phyloP scores from a whole-genome alignment of 2,329 filamentous ascomycete genomes.

The Penicillium sp. region DNA sequence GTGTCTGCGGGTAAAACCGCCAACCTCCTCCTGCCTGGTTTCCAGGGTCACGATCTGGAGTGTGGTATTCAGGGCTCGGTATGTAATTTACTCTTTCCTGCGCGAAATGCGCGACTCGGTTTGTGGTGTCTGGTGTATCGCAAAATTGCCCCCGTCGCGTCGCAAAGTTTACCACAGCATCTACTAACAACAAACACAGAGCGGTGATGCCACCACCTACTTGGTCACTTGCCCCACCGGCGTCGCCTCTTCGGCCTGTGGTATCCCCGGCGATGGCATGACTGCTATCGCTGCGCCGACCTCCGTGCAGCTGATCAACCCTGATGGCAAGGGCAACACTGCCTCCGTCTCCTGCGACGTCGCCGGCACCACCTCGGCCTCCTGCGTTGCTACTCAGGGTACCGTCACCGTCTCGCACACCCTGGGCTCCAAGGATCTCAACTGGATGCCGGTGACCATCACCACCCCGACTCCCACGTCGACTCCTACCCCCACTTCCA shows the following conservation, averaged over 20 bases:
- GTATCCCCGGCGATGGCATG: slow-evolving; percentile 26
- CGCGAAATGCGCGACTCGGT: not conserved
- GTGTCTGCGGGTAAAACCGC: slow-evolving; percentile 26
- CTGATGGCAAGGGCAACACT: slow-evolving; percentile 20
- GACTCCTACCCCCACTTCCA: slow-evolving; percentile 20
- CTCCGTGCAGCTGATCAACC: slow-evolving; percentile 22
- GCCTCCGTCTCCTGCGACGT: slow-evolving; percentile 30
- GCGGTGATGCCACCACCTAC: slow-evolving; percentile 29
- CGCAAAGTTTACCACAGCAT: not conserved
- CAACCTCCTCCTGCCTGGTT: slow-evolving; percentile 28
- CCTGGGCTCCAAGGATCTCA: slow-evolving; percentile 20
- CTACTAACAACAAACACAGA: slow-evolving; percentile 14
- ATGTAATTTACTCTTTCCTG: slow-evolving; percentile 1
- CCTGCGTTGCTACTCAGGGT: slow-evolving; percentile 27
- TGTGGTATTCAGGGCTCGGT: slow-evolving; percentile 23
- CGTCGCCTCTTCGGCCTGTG: slow-evolving; percentile 18
- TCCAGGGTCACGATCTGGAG: slow-evolving; percentile 24
- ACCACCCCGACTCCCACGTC: slow-evolving; percentile 26
- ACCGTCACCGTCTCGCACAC: slow-evolving; percentile 21
- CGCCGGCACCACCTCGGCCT: slow-evolving; percentile 30
- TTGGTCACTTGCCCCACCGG: slow-evolving; percentile 26
- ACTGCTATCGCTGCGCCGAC: slow-evolving; percentile 28
- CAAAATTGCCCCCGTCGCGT: not conserved
- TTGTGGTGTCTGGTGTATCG: not conserved
- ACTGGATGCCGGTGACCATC: slow-evolving; percentile 33